Base-by-base conservation (phyloP, 1,284 basidiomycete genomes). In the Apiotrichum laibachii region DNA sequence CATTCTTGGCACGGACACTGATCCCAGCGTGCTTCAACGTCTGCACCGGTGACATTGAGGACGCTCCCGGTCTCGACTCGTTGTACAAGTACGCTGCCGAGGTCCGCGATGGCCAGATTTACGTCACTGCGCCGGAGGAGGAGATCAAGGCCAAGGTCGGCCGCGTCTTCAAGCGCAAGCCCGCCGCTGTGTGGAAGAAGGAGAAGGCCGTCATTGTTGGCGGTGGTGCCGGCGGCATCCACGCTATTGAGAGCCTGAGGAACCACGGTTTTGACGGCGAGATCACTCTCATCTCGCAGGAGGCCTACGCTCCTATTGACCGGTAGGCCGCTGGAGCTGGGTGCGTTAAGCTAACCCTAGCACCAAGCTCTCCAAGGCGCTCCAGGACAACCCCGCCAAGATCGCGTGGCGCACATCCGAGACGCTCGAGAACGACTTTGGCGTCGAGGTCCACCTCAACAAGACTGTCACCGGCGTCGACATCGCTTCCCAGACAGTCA, bases 341-440 rank as follows among this genome's bases (percentile, higher is more conserved):
- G 13, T 11, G 9, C 16, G 10, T 2, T 2, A 6, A 19, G 34
- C 49, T 39, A 9, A 51, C 50, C 15, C 37, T 39, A 88, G 90
- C 59, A 92, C 92, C 48, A 94, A 90, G 80, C 82, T 96, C 61
- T 93, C 90, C 79, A 96, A 97, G 78, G 86, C 86, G 7, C 84
- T 95, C 45, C 83, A 89, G 43, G 86, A 88, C 21, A 89, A 93
- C 67, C 79, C 87, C 2, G 80, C 84, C 39, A 90, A 92, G 77
- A 79, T 93, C 44, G 84, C 89, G 71, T 92, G 83, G 85, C 85
- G 85, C 53, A 85, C 82, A 33, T 83, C 85, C 15, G 83, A 86
- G 21, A 88, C 88, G 68, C 82, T 93, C 59, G 88, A 88, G 75
- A 85, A 88, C 67, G 89, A 90, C 70, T 90, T 88, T 68, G 86